Evolutionary conservation across 2,329 filamentous ascomycete species (phyloP), one percentile per base, ranked within the genome.

Genomic region (Lachnellula willkommii): DNA sequence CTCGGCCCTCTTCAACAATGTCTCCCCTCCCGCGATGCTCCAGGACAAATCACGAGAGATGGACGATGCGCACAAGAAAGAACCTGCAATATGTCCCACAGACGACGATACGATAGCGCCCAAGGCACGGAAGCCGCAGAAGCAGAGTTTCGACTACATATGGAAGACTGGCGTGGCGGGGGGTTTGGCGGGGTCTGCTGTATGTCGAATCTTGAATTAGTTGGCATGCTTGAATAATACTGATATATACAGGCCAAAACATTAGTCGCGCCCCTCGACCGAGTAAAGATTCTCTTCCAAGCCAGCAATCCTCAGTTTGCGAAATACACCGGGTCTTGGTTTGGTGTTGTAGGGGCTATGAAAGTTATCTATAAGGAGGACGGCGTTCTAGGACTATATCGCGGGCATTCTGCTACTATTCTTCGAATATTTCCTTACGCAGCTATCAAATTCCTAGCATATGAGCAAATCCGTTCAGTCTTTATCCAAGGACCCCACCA

Each of bases 251-350:
- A 96, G 91, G 94, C 89, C 59, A 99, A 99, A 79, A 96, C 93
- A 0, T 79, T 95, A 6, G 95, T 99, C 39, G 94, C 91, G 24
- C 94, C 94, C 24, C 88, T 99, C 61, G 94, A 99, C 74, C 87
- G 94, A 63, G 94, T 99, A 68, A 99, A 99, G 75, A 99, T 99
- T 69, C 87, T 99, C 55, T 97, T 99, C 75, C 94, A 99, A 72
- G 88, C 94, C 52, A 90, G 88, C 68, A 96, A 94, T 68, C 94
- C 94, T 3, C 87, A 94, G 64, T 99, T 96, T 70, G 82, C 88
- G 53, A 96, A 95, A 74, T 99, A 97, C 70, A 85, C 90, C 1
- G 89, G 91, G 42, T 91, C 88, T 43, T 96, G 92, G 88, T 81
- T 83, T 54, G 94, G 94, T 49, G 84, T 95, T 20, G 81, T 83